Conservation (phyloP, 352 stramenopile genomes). For the Phytopythium chamaehyphon region DNA sequence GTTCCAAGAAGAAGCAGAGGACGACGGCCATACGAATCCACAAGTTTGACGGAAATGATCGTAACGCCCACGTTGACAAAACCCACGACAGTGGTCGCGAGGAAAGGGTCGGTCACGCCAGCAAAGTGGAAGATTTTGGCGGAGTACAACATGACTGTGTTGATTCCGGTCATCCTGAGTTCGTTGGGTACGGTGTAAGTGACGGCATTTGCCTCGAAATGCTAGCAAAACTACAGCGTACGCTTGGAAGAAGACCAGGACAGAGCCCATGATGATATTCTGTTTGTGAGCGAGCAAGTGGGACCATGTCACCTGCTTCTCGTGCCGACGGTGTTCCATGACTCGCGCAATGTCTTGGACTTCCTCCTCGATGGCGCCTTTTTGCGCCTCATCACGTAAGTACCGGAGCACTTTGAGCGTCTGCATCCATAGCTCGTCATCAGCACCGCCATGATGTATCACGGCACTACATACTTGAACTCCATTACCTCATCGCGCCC, state of each 20-base stretch:
- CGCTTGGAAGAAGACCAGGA: slow-evolving; percentile 81
- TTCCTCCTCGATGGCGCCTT: slow-evolving; percentile 51
- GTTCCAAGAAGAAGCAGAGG: slow-evolving; percentile 72
- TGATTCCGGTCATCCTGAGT: slow-evolving; percentile 84
- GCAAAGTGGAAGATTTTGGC: slow-evolving; percentile 90
- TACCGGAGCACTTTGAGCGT: slow-evolving; percentile 31
- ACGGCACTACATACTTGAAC: background rate
- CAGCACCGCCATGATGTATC: background rate
- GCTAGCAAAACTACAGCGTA: slow-evolving; percentile 13
- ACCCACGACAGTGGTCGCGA: slow-evolving; percentile 71
- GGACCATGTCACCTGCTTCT: slow-evolving; percentile 38
- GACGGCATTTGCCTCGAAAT: background rate
- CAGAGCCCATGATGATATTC: slow-evolving; percentile 43
- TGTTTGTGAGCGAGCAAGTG: slow-evolving; percentile 61
- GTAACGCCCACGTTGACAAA: slow-evolving; percentile 77
- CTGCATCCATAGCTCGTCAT: slow-evolving; percentile 1
- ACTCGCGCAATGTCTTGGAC: slow-evolving; percentile 53
- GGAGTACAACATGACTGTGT: slow-evolving; percentile 91
- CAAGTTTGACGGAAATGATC: slow-evolving; percentile 67
- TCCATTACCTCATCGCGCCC: slow-evolving; percentile 29
- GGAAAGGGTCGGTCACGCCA: slow-evolving; percentile 80
- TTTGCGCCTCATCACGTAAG: slow-evolving; percentile 27
- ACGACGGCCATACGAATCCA: slow-evolving; percentile 71
- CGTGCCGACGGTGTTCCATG: slow-evolving; percentile 51
- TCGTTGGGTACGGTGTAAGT: background rate